These are phyloP conservation scores for Mucor indicus DNA, from an alignment of 371 early-diverging fungal genomes.

Conservation along the genomic window DNA sequence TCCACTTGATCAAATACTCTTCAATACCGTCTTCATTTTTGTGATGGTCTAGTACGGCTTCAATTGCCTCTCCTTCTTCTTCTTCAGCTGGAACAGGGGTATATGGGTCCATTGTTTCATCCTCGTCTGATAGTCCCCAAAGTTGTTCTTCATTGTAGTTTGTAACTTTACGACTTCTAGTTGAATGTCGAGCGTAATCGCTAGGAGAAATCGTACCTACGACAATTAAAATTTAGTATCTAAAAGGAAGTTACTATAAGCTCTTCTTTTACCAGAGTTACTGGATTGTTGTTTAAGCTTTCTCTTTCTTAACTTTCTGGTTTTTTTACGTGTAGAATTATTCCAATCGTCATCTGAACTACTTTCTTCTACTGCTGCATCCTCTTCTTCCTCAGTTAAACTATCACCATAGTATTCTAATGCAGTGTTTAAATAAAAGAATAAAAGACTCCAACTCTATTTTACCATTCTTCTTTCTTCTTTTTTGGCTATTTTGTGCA, in stretches of 20 bases:
- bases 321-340: neutral
- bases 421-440: too few species aligned
- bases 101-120: conserved; percentile 10
- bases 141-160: conserved; percentile 53
- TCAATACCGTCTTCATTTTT: conserved; percentile 43
- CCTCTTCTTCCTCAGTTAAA: neutral
- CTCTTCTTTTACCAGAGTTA: neutral
- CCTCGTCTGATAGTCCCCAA: conserved; percentile 47
- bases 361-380: neutral
- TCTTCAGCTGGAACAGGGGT: conserved; percentile 29
- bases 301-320: conserved; percentile 1
- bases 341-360: neutral
- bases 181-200: conserved; percentile 47
- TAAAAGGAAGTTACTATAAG: neutral
- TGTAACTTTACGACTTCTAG: conserved; percentile 41
- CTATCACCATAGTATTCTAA: too few species aligned
- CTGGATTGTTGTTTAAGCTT: conserved; percentile 4
- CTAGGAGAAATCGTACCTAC: conserved; percentile 22
- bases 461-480: neutral
- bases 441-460: too few species aligned
- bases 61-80: conserved; percentile 65
- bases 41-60: conserved; percentile 59
- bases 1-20: conserved; percentile 93
- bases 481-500: neutral
- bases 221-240: neutral